A percentile compares a stretch with the other conserved stretches of the same genome.
These are phyloP conservation scores for Prunella vulgaris DNA, from an alignment of 257 asterid genomes.

Conservation along the genomic window DNA sequence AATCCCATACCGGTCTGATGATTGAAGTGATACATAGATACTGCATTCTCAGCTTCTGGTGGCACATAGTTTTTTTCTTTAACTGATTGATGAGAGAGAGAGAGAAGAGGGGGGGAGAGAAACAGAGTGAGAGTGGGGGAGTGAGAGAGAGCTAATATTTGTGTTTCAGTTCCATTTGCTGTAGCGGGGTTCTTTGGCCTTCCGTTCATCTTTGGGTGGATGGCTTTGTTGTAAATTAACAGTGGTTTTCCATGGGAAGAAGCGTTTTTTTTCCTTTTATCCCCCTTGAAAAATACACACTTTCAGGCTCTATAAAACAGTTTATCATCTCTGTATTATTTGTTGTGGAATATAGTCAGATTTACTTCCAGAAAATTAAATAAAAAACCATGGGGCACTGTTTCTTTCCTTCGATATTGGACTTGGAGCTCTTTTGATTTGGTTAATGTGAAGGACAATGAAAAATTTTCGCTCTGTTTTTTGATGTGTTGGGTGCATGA, in stretches of 20 bases:
- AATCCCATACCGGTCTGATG: constrained; percentile 20
- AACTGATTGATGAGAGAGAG: constrained; percentile 6
- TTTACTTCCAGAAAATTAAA: not conserved
- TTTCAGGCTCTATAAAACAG: not conserved
- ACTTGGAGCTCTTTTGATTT: not conserved
- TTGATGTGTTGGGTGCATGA: too few relatives aligned
- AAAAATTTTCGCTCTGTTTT: too few relatives aligned
- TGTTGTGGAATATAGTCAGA: not conserved
- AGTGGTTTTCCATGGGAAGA: not conserved
- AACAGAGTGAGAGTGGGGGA: not conserved
- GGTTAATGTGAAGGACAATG: too few relatives aligned
- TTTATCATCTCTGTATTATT: not conserved
- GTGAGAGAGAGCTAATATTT: constrained; percentile 1
- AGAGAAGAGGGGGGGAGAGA: not conserved
- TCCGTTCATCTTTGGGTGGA: constrained; percentile 9
- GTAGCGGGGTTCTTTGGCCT: constrained; percentile 19
- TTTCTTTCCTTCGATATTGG: not conserved
- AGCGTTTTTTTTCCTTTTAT: not conserved
- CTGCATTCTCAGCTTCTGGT: constrained; percentile 18
- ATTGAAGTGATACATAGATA: not conserved
- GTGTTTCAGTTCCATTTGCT: constrained; percentile 10
- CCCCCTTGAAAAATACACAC: not conserved
- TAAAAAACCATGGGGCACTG: not conserved
- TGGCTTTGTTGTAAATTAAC: constrained; percentile 30
- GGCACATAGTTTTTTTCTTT: constrained; percentile 19